A percentile compares a stretch with the other conserved stretches of the same genome.
These are phyloP conservation scores for Oryza glaberrima DNA, from an alignment of 176 grass and related monocot genomes.

Conservation along the genomic window DNA sequence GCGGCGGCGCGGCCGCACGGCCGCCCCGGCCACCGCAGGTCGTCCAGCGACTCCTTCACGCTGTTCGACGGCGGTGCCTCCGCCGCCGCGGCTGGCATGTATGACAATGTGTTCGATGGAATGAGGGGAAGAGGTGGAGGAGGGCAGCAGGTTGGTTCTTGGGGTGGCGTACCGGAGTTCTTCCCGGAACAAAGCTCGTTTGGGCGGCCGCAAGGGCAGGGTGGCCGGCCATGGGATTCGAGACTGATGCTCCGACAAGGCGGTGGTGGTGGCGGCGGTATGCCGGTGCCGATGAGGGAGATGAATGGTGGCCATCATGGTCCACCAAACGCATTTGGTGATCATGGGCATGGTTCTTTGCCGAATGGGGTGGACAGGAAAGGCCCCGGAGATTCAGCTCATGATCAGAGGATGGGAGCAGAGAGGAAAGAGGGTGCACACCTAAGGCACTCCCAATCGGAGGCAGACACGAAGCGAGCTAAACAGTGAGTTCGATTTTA, in stretches of 20 bases:
- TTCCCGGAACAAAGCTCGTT: slow-evolving; percentile 54
- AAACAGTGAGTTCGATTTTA: slow-evolving; percentile 69
- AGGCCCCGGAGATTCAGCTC: slow-evolving; percentile 36
- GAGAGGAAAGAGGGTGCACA: slow-evolving; percentile 56
- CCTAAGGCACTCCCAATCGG: slow-evolving; percentile 59
- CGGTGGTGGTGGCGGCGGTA: slow-evolving; percentile 40
- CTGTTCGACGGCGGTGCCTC: slow-evolving; percentile 52
- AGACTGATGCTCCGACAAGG: slow-evolving; percentile 48
- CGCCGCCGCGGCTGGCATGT: slow-evolving; percentile 34
- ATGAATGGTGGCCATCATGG: slow-evolving; percentile 49
- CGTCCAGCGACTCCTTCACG: slow-evolving; percentile 87
- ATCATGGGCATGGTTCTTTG: slow-evolving; percentile 42
- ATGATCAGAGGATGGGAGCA: slow-evolving; percentile 48
- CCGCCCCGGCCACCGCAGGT: slow-evolving; percentile 69
- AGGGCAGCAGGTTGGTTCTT: slow-evolving; percentile 29
- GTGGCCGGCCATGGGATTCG: slow-evolving; percentile 51
- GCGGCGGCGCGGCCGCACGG: slow-evolving; percentile 36
- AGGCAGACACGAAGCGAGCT: slow-evolving; percentile 67
- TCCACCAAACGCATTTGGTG: slow-evolving; percentile 25
- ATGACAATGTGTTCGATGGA: slow-evolving; percentile 51
- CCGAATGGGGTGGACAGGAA: slow-evolving; percentile 51
- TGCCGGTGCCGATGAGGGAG: slow-evolving; percentile 30
- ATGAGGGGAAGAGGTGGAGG: slow-evolving; percentile 36
- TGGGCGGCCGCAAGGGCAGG: slow-evolving; percentile 50
- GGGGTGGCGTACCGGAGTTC: slow-evolving; percentile 43